These are phyloP conservation scores for Zygoascus sp. DNA, from an alignment of 1,139 yeast species.

Conservation along the genomic window DNA sequence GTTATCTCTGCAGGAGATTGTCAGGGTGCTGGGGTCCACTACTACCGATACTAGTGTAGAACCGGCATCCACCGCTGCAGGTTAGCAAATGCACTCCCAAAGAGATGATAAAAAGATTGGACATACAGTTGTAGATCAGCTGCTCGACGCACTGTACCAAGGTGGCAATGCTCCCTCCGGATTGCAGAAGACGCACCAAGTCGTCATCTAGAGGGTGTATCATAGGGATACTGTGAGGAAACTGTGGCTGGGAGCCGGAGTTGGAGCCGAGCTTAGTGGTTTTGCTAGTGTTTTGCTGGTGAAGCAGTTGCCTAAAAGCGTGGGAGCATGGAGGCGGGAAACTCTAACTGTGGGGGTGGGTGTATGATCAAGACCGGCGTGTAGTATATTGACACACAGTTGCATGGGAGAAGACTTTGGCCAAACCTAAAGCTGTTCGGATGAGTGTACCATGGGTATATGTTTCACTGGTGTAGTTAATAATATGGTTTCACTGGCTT, in stretches of 20 bases:
- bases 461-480: not conserved
- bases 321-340: not conserved
- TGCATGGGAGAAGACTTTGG: not conserved
- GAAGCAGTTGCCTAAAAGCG: no score
- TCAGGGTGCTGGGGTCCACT: slow-evolving; percentile 39
- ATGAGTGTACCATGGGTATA: no score
- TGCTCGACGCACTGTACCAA: slow-evolving; percentile 26
- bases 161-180: slow-evolving; percentile 11
- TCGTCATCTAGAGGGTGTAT: slow-evolving; percentile 9
- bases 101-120: not conserved
- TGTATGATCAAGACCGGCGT: no score
- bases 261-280: no score
- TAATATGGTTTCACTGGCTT: not conserved
- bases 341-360: no score
- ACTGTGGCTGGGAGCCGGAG: not conserved
- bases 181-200: slow-evolving; percentile 8
- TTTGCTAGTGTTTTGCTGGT: not conserved
- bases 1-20: slow-evolving; percentile 47
- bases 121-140: slow-evolving; percentile 28
- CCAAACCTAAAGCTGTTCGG: no score
- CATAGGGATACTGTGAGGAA: not conserved
- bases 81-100: not conserved
- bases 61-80: slow-evolving; percentile 44
- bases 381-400: not conserved
- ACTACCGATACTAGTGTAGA: slow-evolving; percentile 42